phyloP scores from a whole-genome alignment of 345 rosid species.

The Durio zibethinus region DNA sequence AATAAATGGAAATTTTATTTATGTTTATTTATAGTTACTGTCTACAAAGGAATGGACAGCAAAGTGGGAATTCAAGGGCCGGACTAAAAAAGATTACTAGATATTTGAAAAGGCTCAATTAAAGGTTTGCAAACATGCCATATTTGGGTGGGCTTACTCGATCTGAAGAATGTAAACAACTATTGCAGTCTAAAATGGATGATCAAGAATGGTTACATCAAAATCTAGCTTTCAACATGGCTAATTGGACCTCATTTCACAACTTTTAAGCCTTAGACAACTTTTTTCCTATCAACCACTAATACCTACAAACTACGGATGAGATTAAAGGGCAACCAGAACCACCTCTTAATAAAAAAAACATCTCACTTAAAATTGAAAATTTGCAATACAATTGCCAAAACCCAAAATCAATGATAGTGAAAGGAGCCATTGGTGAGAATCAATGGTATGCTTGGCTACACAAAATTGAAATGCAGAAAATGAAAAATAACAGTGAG shows the following conservation, averaged over 20 bases:
- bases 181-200: constrained; percentile 61
- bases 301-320: no score
- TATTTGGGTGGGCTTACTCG: constrained; percentile 71
- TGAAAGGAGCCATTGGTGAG: no score
- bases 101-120: constrained; percentile 42
- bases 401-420: no score
- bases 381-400: no score
- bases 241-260: not conserved
- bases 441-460: no score
- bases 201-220: constrained; percentile 54
- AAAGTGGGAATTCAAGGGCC: constrained; percentile 43
- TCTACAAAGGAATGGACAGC: constrained; percentile 56
- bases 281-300: no score
- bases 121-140: constrained; percentile 43
- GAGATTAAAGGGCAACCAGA: no score
- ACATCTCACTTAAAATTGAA: no score
- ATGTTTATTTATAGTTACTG: not conserved
- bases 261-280: not conserved
- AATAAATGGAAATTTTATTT: not conserved
- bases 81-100: constrained; percentile 40
- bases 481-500: no score
- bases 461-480: no score
- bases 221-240: constrained; percentile 20
- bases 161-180: constrained; percentile 38
- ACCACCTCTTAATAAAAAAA: no score